Percentiles rank a stretch among this genome's conserved stretches.
These are phyloP conservation scores for Candida nitratophila DNA, from an alignment of 805 yeast genomes.

Conservation along the genomic window DNA sequence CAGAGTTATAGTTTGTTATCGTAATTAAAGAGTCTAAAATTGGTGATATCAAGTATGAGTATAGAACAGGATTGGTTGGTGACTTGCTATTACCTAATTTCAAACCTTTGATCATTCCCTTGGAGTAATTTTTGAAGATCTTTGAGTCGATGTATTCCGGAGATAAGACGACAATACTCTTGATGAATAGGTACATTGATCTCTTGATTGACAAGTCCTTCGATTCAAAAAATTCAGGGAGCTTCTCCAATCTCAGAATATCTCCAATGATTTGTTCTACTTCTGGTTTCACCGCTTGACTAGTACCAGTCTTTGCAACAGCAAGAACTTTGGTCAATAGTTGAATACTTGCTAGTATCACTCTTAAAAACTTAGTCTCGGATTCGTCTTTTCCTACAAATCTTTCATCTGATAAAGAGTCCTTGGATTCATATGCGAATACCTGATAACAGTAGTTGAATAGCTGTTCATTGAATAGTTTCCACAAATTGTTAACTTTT, in stretches of 20 bases:
- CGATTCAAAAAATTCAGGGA: constrained; percentile 36
- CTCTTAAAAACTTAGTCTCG: constrained; percentile 52
- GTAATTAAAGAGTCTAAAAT: constrained; percentile 40
- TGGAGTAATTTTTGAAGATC: constrained; percentile 34
- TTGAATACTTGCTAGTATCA: constrained; percentile 41
- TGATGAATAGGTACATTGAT: constrained; percentile 31
- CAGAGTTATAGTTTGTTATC: constrained; percentile 38
- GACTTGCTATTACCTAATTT: constrained; percentile 21
- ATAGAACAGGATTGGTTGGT: constrained; percentile 28
- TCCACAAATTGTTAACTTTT: constrained; percentile 54
- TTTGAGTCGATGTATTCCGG: constrained; percentile 18
- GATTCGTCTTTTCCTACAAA: constrained; percentile 62
- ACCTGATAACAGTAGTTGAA: constrained; percentile 47
- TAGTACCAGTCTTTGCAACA: constrained; percentile 1
- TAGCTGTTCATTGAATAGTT: constrained; percentile 48
- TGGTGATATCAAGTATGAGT: constrained; percentile 39
- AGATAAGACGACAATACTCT: constrained; percentile 18
- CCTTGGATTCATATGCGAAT: constrained; percentile 48
- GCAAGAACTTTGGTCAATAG: constrained; percentile 30
- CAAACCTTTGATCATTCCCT: constrained; percentile 36
- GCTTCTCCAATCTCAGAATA: constrained; percentile 32
- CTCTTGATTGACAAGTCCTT: constrained; percentile 36
- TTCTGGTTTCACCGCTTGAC: constrained; percentile 12
- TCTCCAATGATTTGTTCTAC: constrained; percentile 16
- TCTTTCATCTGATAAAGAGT: constrained; percentile 69